Conservation (phyloP, 345 rosid genomes). For the Iberis pinnata region DNA sequence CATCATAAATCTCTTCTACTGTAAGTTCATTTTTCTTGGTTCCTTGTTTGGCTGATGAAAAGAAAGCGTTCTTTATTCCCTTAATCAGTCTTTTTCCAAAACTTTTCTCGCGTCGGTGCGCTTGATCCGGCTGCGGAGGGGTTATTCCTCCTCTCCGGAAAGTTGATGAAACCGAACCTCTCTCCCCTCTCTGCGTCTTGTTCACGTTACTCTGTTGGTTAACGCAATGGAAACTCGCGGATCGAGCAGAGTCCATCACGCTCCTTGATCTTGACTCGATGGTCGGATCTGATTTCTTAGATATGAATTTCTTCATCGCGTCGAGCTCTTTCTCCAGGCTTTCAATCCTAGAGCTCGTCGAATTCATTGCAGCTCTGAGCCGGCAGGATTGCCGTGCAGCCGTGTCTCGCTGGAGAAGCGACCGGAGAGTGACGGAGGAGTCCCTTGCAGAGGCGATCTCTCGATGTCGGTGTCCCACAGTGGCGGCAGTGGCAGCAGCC, state of each 20-base stretch:
- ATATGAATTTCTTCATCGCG: slow-evolving; percentile 49
- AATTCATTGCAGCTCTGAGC: slow-evolving; percentile 59
- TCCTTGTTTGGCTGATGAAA: slow-evolving; percentile 36
- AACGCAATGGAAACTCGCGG: slow-evolving; percentile 56
- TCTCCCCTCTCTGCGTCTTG: slow-evolving; percentile 41
- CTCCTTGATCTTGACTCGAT: slow-evolving; percentile 21
- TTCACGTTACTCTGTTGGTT: slow-evolving; percentile 23
- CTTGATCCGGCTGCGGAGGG: background rate
- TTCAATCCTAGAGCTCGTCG: slow-evolving; percentile 58
- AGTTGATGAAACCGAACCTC: slow-evolving; percentile 42
- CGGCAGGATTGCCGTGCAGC: slow-evolving; percentile 47
- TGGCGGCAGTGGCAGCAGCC: slow-evolving; percentile 19
- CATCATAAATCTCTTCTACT: slow-evolving; percentile 25
- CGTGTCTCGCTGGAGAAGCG: slow-evolving; percentile 66
- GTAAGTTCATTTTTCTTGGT: slow-evolving; percentile 15
- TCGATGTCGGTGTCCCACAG: background rate
- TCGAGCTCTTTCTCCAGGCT: slow-evolving; percentile 58
- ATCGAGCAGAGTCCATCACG: slow-evolving; percentile 38
- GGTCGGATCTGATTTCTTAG: slow-evolving; percentile 1
- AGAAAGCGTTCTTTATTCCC: slow-evolving; percentile 50
- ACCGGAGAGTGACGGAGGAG: slow-evolving; percentile 43
- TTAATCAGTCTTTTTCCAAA: slow-evolving; percentile 43
- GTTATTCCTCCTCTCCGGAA: slow-evolving; percentile 13
- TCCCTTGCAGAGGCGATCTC: slow-evolving; percentile 1
- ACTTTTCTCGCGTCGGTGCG: slow-evolving; percentile 22